Evolutionary conservation across 129 eudicot genomes (phyloP), one percentile per base, ranked within the genome.

Genomic region (Flaveria linearis): DNA sequence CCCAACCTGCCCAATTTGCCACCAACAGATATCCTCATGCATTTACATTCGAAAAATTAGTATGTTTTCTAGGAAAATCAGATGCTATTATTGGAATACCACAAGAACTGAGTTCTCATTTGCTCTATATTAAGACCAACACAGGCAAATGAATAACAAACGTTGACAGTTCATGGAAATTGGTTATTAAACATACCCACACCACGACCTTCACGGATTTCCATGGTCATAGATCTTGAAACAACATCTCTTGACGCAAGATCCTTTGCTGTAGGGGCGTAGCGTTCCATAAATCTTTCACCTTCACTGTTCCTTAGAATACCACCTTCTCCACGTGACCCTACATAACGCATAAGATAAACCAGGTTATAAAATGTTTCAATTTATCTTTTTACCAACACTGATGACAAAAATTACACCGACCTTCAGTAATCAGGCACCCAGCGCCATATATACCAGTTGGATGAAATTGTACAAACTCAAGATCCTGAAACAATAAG

Each of bases 281-380:
- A 95, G 16, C 99, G 89, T 82, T 95, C 99, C 99, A 95, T 95
- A 81, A 95, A 95, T 64, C 99, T 80, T 76, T 95, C 99, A 71
- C 99, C 99, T 77, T 95, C 97, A 82, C 97, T 95, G 70, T 95
- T 95, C 76, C 99, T 87, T 46, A 95, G 85, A 53, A 95, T 95
- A 53, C 99, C 99, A 77, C 99, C 99, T 89, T 95, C 99, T 46
- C 99, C 99, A 60, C 99, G 97, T 63, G 99, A 95, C 50, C 99
- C 99, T 92, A 79, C n/a, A 72, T 46, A 68, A 17, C 15, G 47
- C 65, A 63, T 25, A 69, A 51, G 57, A 70, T 51, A 60, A 71
- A 10, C 70, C 71, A 58, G 52, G 70, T 73, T 63, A 82, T 67
- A 73, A 68, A 22, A 74, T 23, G 20, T 69, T 55, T 73, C 64